phyloP scores from a whole-genome alignment of 805 yeast genomes.

The Zygosaccharomyces kombuchaensis region DNA sequence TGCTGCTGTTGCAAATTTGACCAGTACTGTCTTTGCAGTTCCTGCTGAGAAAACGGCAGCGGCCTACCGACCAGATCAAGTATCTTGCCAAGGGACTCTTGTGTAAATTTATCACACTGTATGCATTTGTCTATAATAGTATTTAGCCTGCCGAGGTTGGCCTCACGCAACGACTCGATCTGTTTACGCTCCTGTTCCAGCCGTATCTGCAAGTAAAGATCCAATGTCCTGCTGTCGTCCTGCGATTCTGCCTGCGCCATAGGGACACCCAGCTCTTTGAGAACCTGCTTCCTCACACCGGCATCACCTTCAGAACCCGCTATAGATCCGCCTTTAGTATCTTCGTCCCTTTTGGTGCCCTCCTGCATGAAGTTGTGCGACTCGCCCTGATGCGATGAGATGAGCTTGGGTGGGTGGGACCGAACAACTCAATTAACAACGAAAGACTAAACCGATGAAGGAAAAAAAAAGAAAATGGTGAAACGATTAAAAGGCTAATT shows the following conservation, averaged over 20 bases:
- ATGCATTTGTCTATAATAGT: conserved; percentile 21
- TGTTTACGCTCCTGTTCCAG: conserved; percentile 18
- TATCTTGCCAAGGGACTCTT: conserved; percentile 15
- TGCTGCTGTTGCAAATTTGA: neutral
- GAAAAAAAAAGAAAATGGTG: neutral
- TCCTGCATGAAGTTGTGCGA: conserved; percentile 5
- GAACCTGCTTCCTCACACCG: conserved; percentile 6
- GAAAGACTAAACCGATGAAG: neutral
- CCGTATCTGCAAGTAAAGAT: conserved; percentile 18
- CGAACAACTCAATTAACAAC: neutral
- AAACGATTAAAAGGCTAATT: neutral
- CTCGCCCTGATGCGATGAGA: conserved; percentile 7
- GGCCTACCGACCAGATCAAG: conserved; percentile 9
- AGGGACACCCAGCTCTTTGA: conserved; percentile 14
- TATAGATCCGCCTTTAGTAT: neutral
- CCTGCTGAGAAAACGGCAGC: conserved; percentile 4
- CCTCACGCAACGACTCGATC: conserved; percentile 20
- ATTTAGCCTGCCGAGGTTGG: conserved; percentile 19
- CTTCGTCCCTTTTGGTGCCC: conserved; percentile 5
- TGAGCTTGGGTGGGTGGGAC: neutral
- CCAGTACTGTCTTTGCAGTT: neutral
- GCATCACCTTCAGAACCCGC: conserved; percentile 1
- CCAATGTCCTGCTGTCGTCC: conserved; percentile 12
- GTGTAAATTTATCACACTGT: conserved; percentile 16
- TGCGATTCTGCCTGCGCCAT: neutral